Evolutionary conservation across 2,329 filamentous ascomycete species (phyloP).

Genomic region (Polychaeton citri): DNA sequence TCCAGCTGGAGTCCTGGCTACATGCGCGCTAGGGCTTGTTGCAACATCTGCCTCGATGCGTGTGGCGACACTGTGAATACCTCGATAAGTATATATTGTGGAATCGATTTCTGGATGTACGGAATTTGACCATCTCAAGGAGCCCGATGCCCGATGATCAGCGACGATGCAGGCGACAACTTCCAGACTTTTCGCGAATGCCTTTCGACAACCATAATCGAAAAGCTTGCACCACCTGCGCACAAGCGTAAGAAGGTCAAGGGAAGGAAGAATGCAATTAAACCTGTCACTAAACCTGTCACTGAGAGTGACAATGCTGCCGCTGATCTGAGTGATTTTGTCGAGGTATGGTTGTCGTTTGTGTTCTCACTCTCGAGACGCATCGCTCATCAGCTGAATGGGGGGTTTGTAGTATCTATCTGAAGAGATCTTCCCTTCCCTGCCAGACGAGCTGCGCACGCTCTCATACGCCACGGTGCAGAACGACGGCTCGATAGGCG

Average conservation of each 20-base stretch:
- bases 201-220: constrained; percentile 55
- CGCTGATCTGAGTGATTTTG: constrained; percentile 66
- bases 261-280: constrained; percentile 27
- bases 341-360: constrained; percentile 40
- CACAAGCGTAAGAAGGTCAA: constrained; percentile 34
- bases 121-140: too few species aligned
- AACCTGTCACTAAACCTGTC: constrained; percentile 12
- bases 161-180: constrained; percentile 35
- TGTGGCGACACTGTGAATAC: too few species aligned
- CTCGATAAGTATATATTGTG: too few species aligned
- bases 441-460: constrained; percentile 48
- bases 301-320: constrained; percentile 28
- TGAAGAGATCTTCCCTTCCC: constrained; percentile 49
- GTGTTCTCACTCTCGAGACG: too few species aligned
- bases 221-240: constrained; percentile 37
- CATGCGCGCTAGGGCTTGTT: too few species aligned
- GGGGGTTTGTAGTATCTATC: constrained; percentile 62
- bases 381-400: background rate
- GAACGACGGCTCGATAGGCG: constrained; percentile 35
- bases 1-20: too few species aligned
- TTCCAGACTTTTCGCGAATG: constrained; percentile 62
- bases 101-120: too few species aligned
- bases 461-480: constrained; percentile 48
- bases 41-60: too few species aligned
- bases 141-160: constrained; percentile 17